These are phyloP conservation scores for Actinomortierella wolfii DNA, from an alignment of 371 early-diverging fungal species.

Conservation along the genomic window DNA sequence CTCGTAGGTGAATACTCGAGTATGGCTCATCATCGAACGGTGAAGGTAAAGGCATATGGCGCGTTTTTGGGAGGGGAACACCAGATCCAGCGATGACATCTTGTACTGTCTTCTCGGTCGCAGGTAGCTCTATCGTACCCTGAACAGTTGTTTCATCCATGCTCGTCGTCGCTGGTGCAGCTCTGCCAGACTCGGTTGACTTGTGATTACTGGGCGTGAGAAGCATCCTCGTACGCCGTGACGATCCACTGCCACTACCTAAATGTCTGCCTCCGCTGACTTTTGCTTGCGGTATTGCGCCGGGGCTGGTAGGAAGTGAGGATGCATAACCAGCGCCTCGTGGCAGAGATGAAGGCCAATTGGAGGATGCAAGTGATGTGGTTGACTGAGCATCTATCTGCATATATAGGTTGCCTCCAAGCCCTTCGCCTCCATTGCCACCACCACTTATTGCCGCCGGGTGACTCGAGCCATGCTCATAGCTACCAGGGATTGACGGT, in stretches of 20 bases:
- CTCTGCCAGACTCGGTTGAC: slow-evolving; percentile 46
- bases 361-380: slow-evolving; percentile 37
- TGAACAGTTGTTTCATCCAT: slow-evolving; percentile 46
- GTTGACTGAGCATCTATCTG: slow-evolving; percentile 39
- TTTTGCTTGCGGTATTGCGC: background rate
- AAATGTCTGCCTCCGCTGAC: background rate
- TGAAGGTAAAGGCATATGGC: slow-evolving; percentile 23
- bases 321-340: slow-evolving; percentile 13
- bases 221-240: slow-evolving; percentile 25
- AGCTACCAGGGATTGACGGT: slow-evolving; percentile 6
- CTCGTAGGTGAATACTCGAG: slow-evolving; percentile 13
- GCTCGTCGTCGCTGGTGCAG: slow-evolving; percentile 47
- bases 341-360: slow-evolving; percentile 18
- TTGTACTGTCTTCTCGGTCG: slow-evolving; percentile 33
- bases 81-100: slow-evolving; percentile 42
- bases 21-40: slow-evolving; percentile 21
- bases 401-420: slow-evolving; percentile 23
- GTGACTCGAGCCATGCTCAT: slow-evolving; percentile 15
- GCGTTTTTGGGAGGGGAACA: slow-evolving; percentile 35
- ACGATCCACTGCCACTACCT: slow-evolving; percentile 2
- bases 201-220: slow-evolving; percentile 34
- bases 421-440: no score
- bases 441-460: slow-evolving; percentile 19
- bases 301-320: slow-evolving; percentile 19
- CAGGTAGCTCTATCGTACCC: slow-evolving; percentile 45